Percentiles rank a stretch among this genome's conserved stretches.
These are phyloP conservation scores for Nemania sp. DNA, from an alignment of 2,329 filamentous ascomycete species.

Conservation along the genomic window DNA sequence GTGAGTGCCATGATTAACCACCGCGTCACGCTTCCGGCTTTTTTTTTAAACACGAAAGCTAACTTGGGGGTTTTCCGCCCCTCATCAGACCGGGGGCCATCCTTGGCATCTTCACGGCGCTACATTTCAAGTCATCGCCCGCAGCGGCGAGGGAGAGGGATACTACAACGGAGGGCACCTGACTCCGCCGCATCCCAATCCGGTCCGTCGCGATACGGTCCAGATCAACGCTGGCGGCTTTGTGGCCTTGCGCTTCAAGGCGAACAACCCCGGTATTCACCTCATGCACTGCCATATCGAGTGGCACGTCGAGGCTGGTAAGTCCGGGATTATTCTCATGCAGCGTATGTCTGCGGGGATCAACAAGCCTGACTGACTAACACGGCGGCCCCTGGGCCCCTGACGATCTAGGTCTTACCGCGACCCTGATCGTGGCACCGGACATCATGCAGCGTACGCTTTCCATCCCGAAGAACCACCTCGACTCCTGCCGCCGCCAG, in stretches of 20 bases:
- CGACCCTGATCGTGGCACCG: conserved; percentile 18
- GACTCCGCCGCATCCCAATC: conserved; percentile 10
- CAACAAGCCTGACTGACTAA: not conserved
- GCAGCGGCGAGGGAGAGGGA: conserved; percentile 9
- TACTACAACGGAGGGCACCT: conserved; percentile 6
- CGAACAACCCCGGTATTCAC: conserved; percentile 18
- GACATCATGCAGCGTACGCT: conserved; percentile 15
- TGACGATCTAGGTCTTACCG: conserved; percentile 14
- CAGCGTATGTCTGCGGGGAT: not conserved
- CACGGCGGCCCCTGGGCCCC: not conserved
- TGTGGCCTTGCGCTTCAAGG: conserved; percentile 18
- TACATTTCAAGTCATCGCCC: conserved; percentile 16
- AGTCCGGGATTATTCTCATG: not conserved
- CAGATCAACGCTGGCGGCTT: conserved; percentile 18
- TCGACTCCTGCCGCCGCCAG: conserved; percentile 17
- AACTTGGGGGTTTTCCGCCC: not conserved
- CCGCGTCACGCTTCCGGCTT: not conserved
- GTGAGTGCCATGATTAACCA: conserved; percentile 2
- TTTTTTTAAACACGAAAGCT: not conserved
- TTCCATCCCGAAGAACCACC: conserved; percentile 11
- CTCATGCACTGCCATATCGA: conserved; percentile 25
- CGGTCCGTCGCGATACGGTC: conserved; percentile 24
- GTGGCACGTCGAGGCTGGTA: conserved; percentile 23
- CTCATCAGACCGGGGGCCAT: conserved; percentile 11
- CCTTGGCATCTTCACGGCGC: conserved; percentile 23